Conservation (phyloP, 352 stramenopile species). For the Achlya hypogyna region DNA sequence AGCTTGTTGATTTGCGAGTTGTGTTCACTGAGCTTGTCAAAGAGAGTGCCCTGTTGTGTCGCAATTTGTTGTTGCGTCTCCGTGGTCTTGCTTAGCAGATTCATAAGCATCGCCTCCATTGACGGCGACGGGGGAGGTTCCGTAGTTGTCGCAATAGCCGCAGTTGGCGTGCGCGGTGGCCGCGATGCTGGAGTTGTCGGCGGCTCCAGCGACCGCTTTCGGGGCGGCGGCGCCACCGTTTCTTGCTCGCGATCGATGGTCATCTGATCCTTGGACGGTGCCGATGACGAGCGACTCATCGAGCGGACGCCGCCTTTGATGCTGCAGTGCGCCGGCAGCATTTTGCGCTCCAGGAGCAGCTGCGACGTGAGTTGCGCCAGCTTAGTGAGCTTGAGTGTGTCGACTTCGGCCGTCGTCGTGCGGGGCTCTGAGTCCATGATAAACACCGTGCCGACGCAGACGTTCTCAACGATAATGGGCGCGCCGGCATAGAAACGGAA, state of each 20-base stretch:
- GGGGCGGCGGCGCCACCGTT: neutral
- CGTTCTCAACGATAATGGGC: conserved; percentile 69
- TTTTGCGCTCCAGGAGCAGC: conserved; percentile 80
- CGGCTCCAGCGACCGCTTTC: neutral
- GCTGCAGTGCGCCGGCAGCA: neutral
- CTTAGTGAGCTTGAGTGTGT: conserved; percentile 79
- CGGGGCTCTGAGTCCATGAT: conserved; percentile 67
- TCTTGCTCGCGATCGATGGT: neutral
- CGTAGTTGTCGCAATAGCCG: neutral
- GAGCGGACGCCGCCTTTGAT: neutral
- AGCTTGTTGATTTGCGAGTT: conserved; percentile 66
- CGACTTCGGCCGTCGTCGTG: conserved; percentile 59
- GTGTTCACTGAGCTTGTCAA: conserved; percentile 50
- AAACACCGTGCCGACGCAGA: conserved; percentile 70
- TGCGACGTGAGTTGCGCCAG: conserved; percentile 81
- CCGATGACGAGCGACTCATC: neutral
- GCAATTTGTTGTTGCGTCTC: conserved; percentile 77
- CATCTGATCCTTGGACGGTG: neutral
- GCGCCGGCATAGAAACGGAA: conserved; percentile 45
- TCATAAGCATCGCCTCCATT: conserved; percentile 73
- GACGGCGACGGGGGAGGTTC: neutral
- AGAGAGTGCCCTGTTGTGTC: conserved; percentile 63
- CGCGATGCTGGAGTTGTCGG: neutral
- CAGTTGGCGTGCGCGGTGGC: neutral
- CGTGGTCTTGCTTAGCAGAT: conserved; percentile 67